These are phyloP conservation scores for Chrysosphaeria jannelii DNA, from an alignment of 2,329 filamentous ascomycete species.

Conservation along the genomic window DNA sequence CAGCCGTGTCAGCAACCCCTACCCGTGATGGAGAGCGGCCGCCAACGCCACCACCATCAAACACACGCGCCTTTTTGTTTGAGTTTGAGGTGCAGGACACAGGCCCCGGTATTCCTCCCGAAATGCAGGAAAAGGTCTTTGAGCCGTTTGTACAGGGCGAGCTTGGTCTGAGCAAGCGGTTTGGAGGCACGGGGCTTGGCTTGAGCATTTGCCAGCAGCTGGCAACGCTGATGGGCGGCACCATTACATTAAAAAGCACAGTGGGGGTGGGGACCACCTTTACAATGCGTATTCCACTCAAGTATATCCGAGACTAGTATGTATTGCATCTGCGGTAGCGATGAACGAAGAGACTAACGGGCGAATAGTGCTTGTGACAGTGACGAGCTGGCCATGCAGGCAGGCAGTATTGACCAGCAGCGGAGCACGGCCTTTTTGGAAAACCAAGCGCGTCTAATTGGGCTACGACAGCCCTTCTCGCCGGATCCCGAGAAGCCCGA, in stretches of 20 bases:
- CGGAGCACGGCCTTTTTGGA: too few species aligned
- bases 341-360: constrained; percentile 8
- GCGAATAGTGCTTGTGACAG: constrained; percentile 4
- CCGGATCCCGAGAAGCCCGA: constrained; percentile 11
- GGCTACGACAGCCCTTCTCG: constrained; percentile 63
- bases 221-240: constrained; percentile 54
- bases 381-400: background rate
- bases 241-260: constrained; percentile 38
- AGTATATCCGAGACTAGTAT: constrained; percentile 36
- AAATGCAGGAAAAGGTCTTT: constrained; percentile 59
- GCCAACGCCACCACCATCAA: constrained; percentile 26
- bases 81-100: constrained; percentile 77
- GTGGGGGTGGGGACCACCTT: constrained; percentile 53
- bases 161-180: constrained; percentile 64
- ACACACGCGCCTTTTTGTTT: constrained; percentile 38
- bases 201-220: constrained; percentile 75
- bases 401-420: too few species aligned
- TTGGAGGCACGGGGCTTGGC: constrained; percentile 64
- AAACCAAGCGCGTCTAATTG: constrained; percentile 48
- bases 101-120: constrained; percentile 54
- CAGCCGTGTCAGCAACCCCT: constrained; percentile 13
- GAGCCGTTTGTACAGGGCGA: constrained; percentile 92
- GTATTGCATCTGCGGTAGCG: constrained; percentile 12
- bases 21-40: constrained; percentile 16
- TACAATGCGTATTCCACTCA: constrained; percentile 53